Evolutionary conservation across 495 filamentous ascomycete genomes (phyloP), one percentile per base, ranked within the genome.

Genomic region (Cairneyella variabilis): DNA sequence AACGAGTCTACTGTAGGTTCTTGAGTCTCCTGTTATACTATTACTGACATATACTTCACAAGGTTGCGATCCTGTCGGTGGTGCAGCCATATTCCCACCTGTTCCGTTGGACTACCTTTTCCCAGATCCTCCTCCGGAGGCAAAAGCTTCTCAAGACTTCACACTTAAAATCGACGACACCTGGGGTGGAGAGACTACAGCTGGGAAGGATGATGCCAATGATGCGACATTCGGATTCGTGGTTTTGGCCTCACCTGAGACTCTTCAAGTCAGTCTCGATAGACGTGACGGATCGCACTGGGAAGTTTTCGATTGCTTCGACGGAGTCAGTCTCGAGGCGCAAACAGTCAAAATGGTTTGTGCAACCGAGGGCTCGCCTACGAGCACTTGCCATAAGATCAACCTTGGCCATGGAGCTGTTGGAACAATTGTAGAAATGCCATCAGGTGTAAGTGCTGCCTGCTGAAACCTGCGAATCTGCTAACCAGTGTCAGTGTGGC

Each of bases 381-480:
- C 7, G 7, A 34, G 30, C 30, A 34, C 30, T 14, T 34, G 30
- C 30, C 30, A 34, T 14, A 34, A 34, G 30, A 34, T 34, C 30
- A 34, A 7, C 7, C 30, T 34, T 7, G 30, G 30, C 7, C 30
- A 34, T 14, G 30, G 30, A 7, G 30, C 14, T 14, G 7, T 14
- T 14, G 30, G 30, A 34, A 34, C 30, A 7, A 34, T 34, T 14
- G 30, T 34, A 14, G 30, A 34, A 14, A 70, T 73, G 66, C 68
- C 70, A 0, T 14, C 32, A n/a, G 26, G 49, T n/a, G n/a, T n/a
- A n/a, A n/a, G n/a, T n/a, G n/a, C n/a, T n/a, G n/a, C n/a, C n/a
- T n/a, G n/a, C n/a, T n/a, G n/a, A n/a, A n/a, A n/a, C n/a, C n/a
- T n/a, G n/a, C n/a, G n/a, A n/a, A n/a, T n/a, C n/a, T n/a, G n/a